Percentiles rank a stretch among this genome's conserved stretches.
Evolutionary conservation across 2,329 filamentous ascomycete species (phyloP).

Genomic region (Penicillium polonicum): DNA sequence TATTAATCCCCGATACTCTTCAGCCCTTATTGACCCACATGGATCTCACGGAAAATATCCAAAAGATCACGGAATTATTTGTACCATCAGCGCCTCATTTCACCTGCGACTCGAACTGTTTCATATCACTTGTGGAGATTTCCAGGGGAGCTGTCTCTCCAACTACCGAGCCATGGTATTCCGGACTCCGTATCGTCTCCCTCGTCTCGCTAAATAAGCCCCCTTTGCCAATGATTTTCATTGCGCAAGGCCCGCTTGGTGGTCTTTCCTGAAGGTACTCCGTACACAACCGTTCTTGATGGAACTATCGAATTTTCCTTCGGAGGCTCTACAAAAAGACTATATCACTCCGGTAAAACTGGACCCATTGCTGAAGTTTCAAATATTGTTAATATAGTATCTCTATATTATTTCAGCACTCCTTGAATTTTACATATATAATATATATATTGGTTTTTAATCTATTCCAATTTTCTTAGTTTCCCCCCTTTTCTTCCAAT

Average conservation of each 20-base stretch:
- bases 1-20: not conserved
- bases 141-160: slow-evolving; percentile 11
- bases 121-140: slow-evolving; percentile 28
- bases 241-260: slow-evolving; percentile 22
- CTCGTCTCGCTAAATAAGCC: not conserved
- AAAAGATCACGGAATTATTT: too few relatives aligned
- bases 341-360: not conserved
- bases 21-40: not conserved
- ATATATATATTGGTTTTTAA: not conserved
- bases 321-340: slow-evolving; percentile 14
- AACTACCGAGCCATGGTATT: slow-evolving; percentile 16
- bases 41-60: not conserved
- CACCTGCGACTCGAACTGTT: slow-evolving; percentile 24
- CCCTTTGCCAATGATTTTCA: not conserved
- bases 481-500: too few relatives aligned
- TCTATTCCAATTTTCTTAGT: too few relatives aligned
- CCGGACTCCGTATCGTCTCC: slow-evolving; percentile 5
- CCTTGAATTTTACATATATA: not conserved
- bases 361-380: not conserved
- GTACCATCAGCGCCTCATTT: slow-evolving; percentile 12
- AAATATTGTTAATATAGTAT: not conserved
- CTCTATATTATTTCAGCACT: not conserved
- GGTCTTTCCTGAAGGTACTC: slow-evolving; percentile 15
- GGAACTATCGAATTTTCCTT: slow-evolving; percentile 14
- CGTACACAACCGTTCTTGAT: slow-evolving; percentile 1